These are phyloP conservation scores for Yarrowia bubula DNA, from an alignment of 805 yeast genomes.

Conservation along the genomic window DNA sequence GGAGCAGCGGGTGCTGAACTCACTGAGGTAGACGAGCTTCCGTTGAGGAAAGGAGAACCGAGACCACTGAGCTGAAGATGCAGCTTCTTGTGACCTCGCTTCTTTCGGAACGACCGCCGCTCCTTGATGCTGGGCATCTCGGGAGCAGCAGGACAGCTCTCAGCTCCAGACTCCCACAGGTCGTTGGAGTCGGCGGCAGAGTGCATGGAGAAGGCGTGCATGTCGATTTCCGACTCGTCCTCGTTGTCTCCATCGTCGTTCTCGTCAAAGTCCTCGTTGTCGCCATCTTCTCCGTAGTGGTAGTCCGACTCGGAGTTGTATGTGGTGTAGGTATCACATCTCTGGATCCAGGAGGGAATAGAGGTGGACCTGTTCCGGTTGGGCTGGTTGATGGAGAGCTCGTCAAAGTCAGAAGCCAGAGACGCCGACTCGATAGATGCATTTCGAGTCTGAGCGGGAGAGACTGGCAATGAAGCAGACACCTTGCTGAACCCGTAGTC, in stretches of 20 bases:
- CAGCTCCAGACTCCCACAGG: constrained; percentile 25
- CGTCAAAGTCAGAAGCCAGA: constrained; percentile 19
- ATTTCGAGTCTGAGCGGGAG: constrained; percentile 11
- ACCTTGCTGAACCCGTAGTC: constrained; percentile 12
- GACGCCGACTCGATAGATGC: constrained; percentile 18
- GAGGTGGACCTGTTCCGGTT: background rate
- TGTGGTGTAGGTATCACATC: constrained; percentile 14
- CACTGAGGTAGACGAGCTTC: background rate
- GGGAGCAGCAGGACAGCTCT: constrained; percentile 11
- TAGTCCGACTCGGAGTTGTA: constrained; percentile 20
- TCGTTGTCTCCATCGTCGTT: constrained; percentile 1
- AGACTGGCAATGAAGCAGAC: background rate
- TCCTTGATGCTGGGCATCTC: constrained; percentile 21
- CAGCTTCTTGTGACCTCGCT: constrained; percentile 1
- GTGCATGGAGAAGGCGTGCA: constrained; percentile 19
- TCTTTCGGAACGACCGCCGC: constrained; percentile 20
- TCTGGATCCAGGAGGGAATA: constrained; percentile 22
- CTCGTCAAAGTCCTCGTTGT: constrained; percentile 6
- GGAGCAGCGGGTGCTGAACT: background rate
- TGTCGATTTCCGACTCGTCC: constrained; percentile 21
- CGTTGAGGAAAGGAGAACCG: background rate
- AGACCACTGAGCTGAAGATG: constrained; percentile 23
- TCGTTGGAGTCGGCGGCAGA: constrained; percentile 8
- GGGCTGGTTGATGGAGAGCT: background rate
- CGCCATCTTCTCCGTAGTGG: constrained; percentile 2